Percentiles rank a stretch among this genome's conserved stretches.
phyloP scores from a whole-genome alignment of 2,329 filamentous ascomycete genomes.

The Leptodontidium sp. region DNA sequence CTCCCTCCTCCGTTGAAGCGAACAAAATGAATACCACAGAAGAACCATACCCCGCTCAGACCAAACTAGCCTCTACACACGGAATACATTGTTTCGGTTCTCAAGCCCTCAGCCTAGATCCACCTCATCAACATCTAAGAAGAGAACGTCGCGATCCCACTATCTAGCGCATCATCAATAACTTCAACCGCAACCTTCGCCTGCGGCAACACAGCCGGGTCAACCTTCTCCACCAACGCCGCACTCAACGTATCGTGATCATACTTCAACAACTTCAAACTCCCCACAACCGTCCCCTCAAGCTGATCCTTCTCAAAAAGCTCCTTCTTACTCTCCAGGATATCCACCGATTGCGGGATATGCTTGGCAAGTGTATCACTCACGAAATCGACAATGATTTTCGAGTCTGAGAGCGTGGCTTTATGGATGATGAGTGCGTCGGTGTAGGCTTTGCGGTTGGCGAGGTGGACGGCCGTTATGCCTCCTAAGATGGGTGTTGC shows the following conservation, averaged over 20 bases:
- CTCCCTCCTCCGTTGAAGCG: not conserved
- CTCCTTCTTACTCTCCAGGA: conserved; percentile 22
- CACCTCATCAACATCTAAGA: not conserved
- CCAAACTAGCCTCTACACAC: too few relatives aligned
- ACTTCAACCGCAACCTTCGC: conserved; percentile 4
- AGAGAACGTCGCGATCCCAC: conserved; percentile 7
- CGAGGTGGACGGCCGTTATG: conserved; percentile 27
- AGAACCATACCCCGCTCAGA: too few relatives aligned
- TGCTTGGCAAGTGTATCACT: conserved; percentile 17
- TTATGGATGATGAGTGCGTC: conserved; percentile 5
- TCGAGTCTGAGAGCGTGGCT: conserved; percentile 14
- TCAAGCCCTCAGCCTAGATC: not conserved
- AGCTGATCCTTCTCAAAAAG: conserved; percentile 14
- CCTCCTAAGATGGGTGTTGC: conserved; percentile 35
- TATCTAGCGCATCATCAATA: conserved; percentile 17
- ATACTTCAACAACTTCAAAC: conserved; percentile 23
- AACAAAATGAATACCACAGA: not conserved
- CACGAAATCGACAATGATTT: conserved; percentile 23
- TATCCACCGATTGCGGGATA: conserved; percentile 17
- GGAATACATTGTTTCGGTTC: not conserved
- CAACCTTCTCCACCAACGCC: conserved; percentile 11
- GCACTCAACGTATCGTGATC: conserved; percentile 29
- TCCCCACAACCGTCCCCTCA: conserved; percentile 3
- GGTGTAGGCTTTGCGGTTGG: conserved; percentile 24
- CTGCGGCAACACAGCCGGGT: conserved; percentile 1